Conservation (phyloP, 441 rosid species). For the Arabidopsis lyrata region DNA sequence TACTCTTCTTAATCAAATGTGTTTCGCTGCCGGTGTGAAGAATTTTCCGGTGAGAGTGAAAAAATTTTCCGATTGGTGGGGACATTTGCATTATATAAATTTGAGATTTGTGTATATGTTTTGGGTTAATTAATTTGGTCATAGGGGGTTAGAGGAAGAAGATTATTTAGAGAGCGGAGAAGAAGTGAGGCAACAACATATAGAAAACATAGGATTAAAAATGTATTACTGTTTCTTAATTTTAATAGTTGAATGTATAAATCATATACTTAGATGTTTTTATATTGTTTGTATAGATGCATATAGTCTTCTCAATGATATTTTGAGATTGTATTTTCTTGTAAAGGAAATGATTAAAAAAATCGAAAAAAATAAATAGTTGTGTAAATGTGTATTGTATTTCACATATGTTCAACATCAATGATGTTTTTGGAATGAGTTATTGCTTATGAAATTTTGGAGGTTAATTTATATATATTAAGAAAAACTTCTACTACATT, state of each 20-base stretch:
- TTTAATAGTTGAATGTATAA: conserved; percentile 25
- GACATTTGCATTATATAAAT: conserved; percentile 27
- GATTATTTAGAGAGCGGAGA: conserved; percentile 18
- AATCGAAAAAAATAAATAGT: neutral
- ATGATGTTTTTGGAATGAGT: neutral
- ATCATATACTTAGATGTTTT: conserved; percentile 34
- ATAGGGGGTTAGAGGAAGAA: conserved; percentile 39
- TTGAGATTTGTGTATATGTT: conserved; percentile 48
- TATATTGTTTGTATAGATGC: conserved; percentile 38
- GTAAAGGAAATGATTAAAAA: conserved; percentile 14
- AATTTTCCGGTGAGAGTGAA: conserved; percentile 1
- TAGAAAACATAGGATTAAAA: conserved; percentile 29
- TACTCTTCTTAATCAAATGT: conserved; percentile 25
- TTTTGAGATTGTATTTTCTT: conserved; percentile 39
- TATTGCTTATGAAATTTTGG: neutral
- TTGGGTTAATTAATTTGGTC: conserved; percentile 32
- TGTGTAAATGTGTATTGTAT: conserved; percentile 17
- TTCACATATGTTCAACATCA: neutral
- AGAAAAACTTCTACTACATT: too few species aligned
- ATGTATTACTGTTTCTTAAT: conserved; percentile 6
- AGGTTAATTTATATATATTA: neutral
- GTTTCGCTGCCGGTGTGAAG: conserved; percentile 8
- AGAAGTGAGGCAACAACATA: conserved; percentile 38
- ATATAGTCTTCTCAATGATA: conserved; percentile 20
- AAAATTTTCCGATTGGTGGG: conserved; percentile 34